Conservation (phyloP, 2,329 filamentous ascomycete genomes). For the Thielaviopsis euricoi region DNA sequence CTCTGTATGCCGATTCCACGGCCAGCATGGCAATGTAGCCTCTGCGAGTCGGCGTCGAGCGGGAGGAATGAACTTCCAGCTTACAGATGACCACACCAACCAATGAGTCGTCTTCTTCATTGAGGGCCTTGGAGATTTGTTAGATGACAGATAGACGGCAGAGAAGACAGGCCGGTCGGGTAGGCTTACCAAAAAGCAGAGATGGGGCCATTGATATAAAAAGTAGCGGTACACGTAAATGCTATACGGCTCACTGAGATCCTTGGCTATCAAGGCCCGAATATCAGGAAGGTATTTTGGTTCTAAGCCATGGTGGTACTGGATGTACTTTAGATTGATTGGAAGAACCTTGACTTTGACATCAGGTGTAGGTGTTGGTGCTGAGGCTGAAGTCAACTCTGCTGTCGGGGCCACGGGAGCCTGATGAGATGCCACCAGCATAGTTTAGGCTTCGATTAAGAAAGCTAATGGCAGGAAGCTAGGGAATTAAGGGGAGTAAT, state of each 20-base stretch:
- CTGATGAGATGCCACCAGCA: neutral
- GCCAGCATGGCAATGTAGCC: slow-evolving; percentile 99
- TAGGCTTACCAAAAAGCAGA: slow-evolving; percentile 77
- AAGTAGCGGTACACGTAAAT: slow-evolving; percentile 99
- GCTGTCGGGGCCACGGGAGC: neutral
- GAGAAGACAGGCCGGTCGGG: neutral
- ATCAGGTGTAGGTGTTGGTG: neutral
- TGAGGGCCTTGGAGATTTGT: slow-evolving; percentile 31
- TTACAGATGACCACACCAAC: slow-evolving; percentile 91
- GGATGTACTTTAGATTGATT: slow-evolving; percentile 38
- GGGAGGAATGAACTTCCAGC: slow-evolving; percentile 74
- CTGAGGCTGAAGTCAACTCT: neutral
- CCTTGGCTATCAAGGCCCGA: slow-evolving; percentile 82
- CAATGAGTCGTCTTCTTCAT: slow-evolving; percentile 45
- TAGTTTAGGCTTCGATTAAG: neutral
- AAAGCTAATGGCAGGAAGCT: neutral
- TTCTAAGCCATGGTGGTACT: slow-evolving; percentile 45
- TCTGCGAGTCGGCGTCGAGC: slow-evolving; percentile 55
- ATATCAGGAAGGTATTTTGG: slow-evolving; percentile 64
- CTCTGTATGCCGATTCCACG: slow-evolving; percentile 64
- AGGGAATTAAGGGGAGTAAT: neutral
- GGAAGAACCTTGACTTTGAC: neutral
- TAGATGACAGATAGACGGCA: slow-evolving; percentile 6
- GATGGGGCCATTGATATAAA: slow-evolving; percentile 87
- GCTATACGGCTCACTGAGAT: slow-evolving; percentile 94